Base-by-base conservation (phyloP, 2,329 filamentous ascomycete genomes). In the Bertia moriformis region DNA sequence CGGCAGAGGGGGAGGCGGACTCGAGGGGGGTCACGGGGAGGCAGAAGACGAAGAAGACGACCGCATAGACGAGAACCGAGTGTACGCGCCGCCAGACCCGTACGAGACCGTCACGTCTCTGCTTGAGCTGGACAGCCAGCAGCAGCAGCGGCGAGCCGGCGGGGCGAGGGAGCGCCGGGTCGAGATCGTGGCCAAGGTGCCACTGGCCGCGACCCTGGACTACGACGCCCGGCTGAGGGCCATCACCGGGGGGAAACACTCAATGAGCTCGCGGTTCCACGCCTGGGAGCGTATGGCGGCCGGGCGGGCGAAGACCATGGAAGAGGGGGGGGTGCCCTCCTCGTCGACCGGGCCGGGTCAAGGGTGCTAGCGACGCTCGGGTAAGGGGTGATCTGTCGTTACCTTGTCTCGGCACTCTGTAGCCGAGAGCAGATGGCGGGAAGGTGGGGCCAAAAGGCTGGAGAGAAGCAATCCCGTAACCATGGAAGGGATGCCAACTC, bases 141-240 rank as follows among this genome's bases (percentile, higher is more conserved):
- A n/a, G 22, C n/a, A 7, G 22, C 22, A 27, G 22, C 22, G n/a
- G 22, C 7, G n/a, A 27, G 22, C 7, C 22, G 22, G 22, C 22
- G 22, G 22, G 22, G 7, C 22, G 7, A 27, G 22, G 22, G n/a
- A 10, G 7, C 7, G n/a, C 22, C n/a, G 22, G 22, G n/a, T 69
- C 42, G 70, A 80, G 38, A 85, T 98, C 47, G 78, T 81, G 10
- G 91, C 88, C 17, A 77, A 83, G 50, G 89, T 96, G 19, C 91
- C 91, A 20, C 67, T 96, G 49, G 93, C 91, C 60, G 89, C 96
- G 59, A 95, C 96, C 85, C 79, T 96, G 24, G 84, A 89, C 32
- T 98, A 96, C 57, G 66, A 96, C 48, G 85, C 86, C 55, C 84
- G 93, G 53, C 60, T 98, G 45, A 69, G 91, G 39, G 88, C 85